Percentiles rank a stretch among this genome's conserved stretches.
phyloP scores from a whole-genome alignment of 2,329 filamentous ascomycete genomes.

The Neoscytalidium dimidiatum region DNA sequence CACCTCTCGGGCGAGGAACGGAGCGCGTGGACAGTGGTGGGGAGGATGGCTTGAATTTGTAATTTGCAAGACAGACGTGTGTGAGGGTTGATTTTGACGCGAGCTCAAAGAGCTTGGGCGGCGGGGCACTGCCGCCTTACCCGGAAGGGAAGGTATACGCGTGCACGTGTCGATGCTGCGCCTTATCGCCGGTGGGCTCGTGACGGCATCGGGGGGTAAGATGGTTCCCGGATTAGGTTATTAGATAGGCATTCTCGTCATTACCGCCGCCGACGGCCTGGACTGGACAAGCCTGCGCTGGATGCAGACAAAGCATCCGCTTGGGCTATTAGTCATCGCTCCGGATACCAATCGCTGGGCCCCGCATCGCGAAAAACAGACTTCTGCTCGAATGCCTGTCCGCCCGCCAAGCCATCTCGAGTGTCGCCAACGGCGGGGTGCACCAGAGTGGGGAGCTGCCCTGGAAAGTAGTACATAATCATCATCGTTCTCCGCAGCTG shows the following conservation, averaged over 20 bases:
- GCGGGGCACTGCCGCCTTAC: neutral
- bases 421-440: slow-evolving; percentile 30
- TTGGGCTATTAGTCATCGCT: neutral
- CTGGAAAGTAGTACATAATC: slow-evolving; percentile 12
- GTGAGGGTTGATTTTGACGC: slow-evolving; percentile 16
- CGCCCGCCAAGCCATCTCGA: slow-evolving; percentile 15
- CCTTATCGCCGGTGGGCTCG: neutral
- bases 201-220: neutral
- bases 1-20: neutral
- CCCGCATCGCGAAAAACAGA: neutral
- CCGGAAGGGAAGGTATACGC: slow-evolving; percentile 2
- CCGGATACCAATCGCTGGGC: neutral
- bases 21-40: neutral
- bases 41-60: neutral
- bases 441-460: slow-evolving; percentile 20
- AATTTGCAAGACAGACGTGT: neutral
- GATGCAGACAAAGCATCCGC: neutral
- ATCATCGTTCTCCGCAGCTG: slow-evolving; percentile 6
- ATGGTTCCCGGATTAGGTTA: neutral
- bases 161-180: neutral
- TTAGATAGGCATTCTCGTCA: neutral
- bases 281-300: neutral
- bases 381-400: neutral
- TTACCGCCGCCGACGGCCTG: neutral
- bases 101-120: slow-evolving; percentile 8